Percentiles rank a stretch among this genome's conserved stretches.
These are phyloP conservation scores for Termitomyces sp. DNA, from an alignment of 768 basidiomycete genomes.

Conservation along the genomic window DNA sequence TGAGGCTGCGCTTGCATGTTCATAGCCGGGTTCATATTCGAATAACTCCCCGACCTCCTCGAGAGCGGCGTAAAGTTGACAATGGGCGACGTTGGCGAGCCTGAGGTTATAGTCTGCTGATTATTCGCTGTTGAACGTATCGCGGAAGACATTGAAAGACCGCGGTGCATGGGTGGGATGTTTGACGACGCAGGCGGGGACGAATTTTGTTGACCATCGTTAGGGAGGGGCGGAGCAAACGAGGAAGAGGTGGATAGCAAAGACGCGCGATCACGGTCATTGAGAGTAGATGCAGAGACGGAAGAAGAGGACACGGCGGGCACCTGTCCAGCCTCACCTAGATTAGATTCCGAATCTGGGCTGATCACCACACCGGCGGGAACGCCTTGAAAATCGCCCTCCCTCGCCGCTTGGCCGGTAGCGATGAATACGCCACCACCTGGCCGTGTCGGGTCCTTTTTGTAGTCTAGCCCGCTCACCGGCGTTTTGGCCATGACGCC, in stretches of 20 bases:
- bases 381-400: constrained; percentile 46
- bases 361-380: constrained; percentile 52
- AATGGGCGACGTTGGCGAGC: constrained; percentile 31
- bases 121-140: constrained; percentile 22
- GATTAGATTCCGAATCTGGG: constrained; percentile 43
- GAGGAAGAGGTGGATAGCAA: constrained; percentile 28
- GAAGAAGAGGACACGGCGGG: constrained; percentile 16
- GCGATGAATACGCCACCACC: constrained; percentile 88
- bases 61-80: constrained; percentile 53
- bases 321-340: constrained; percentile 21
- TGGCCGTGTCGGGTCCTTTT: constrained; percentile 73
- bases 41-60: constrained; percentile 28
- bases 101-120: constrained; percentile 10
- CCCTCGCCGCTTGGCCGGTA: constrained; percentile 36
- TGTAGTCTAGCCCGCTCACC: constrained; percentile 60
- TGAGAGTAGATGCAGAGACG: constrained; percentile 20
- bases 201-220: constrained; percentile 1
- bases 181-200: constrained; percentile 8
- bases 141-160: constrained; percentile 18
- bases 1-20: constrained; percentile 38
- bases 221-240: constrained; percentile 29
- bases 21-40: constrained; percentile 76
- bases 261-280: constrained; percentile 30
- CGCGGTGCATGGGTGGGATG: constrained; percentile 13
- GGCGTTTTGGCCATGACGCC: constrained; percentile 52